phyloP scores from a whole-genome alignment of 1,284 basidiomycete genomes.

The Prillingera fragicola region DNA sequence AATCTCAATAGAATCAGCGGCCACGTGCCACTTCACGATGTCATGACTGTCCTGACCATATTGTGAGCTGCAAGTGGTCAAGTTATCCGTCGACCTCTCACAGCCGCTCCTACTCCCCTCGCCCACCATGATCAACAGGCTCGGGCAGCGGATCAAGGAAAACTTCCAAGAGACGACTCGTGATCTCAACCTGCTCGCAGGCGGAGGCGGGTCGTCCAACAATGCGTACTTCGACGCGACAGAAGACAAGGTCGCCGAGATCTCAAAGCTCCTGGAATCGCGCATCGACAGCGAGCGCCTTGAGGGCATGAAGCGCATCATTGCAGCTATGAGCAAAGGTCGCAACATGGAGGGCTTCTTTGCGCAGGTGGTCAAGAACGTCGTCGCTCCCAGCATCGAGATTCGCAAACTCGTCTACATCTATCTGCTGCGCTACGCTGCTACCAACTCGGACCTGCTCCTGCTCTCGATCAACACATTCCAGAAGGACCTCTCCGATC shows the following conservation, averaged over 20 bases:
- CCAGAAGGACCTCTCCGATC: conserved; percentile 90
- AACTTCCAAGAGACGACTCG: conserved; percentile 49
- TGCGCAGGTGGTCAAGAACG: conserved; percentile 89
- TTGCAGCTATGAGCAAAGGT: conserved; percentile 90
- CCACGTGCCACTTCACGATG: too few species aligned
- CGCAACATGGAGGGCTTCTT: conserved; percentile 88
- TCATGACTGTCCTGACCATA: too few species aligned
- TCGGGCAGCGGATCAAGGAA: conserved; percentile 48
- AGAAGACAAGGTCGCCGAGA: conserved; percentile 52
- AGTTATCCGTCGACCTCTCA: neutral
- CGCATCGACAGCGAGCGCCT: conserved; percentile 80
- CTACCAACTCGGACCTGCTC: conserved; percentile 87
- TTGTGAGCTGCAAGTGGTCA: too few species aligned
- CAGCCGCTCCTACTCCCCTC: neutral
- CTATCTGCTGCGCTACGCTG: conserved; percentile 88
- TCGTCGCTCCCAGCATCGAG: conserved; percentile 82
- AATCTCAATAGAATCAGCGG: too few species aligned
- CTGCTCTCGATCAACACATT: conserved; percentile 97
- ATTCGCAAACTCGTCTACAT: conserved; percentile 97
- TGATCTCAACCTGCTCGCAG: conserved; percentile 43
- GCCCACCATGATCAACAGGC: conserved; percentile 35
- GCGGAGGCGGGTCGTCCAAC: conserved; percentile 25
- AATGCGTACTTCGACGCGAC: conserved; percentile 47
- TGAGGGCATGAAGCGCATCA: conserved; percentile 86
- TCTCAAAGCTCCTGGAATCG: conserved; percentile 77